Evolutionary conservation across 139 green algal genomes (phyloP).

Genomic region (Chlorokybus atmophyticus): DNA sequence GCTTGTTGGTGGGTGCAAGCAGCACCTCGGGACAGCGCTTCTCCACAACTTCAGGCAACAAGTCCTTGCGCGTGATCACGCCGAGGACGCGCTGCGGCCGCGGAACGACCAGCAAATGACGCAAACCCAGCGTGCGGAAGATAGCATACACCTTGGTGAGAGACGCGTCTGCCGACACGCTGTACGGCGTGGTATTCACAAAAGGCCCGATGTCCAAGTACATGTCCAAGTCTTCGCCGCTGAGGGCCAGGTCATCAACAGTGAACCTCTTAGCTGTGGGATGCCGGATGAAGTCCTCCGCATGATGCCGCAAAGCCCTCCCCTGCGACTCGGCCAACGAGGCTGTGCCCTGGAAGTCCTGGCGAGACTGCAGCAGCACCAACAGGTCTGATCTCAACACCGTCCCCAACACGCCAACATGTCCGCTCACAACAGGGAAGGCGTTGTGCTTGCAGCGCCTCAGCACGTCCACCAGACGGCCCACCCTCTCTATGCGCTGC

Average conservation of each 20-base stretch:
- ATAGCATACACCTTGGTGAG: slow-evolving; percentile 46
- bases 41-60: slow-evolving; percentile 32
- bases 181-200: slow-evolving; percentile 22
- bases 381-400: too few species aligned
- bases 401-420: too few species aligned
- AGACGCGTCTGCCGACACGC: slow-evolving; percentile 24
- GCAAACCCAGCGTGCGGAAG: slow-evolving; percentile 72
- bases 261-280: slow-evolving; percentile 16
- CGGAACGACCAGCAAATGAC: slow-evolving; percentile 81
- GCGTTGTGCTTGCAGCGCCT: slow-evolving; percentile 11
- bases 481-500: slow-evolving; percentile 20
- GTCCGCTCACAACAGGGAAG: slow-evolving; percentile 14
- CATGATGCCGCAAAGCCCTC: not conserved
- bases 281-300: not conserved
- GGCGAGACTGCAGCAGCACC: slow-evolving; percentile 25
- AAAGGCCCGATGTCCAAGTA: slow-evolving; percentile 27
- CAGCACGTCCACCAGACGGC: slow-evolving; percentile 12
- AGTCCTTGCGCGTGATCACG: slow-evolving; percentile 88
- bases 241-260: slow-evolving; percentile 20
- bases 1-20: too few species aligned
- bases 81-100: slow-evolving; percentile 49
- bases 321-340: too few species aligned
- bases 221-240: slow-evolving; percentile 10
- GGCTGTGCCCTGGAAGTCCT: slow-evolving; percentile 15
- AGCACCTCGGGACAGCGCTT: not conserved